Conservation (phyloP, 2,329 filamentous ascomycete species). For the Microcyclosporella mali region DNA sequence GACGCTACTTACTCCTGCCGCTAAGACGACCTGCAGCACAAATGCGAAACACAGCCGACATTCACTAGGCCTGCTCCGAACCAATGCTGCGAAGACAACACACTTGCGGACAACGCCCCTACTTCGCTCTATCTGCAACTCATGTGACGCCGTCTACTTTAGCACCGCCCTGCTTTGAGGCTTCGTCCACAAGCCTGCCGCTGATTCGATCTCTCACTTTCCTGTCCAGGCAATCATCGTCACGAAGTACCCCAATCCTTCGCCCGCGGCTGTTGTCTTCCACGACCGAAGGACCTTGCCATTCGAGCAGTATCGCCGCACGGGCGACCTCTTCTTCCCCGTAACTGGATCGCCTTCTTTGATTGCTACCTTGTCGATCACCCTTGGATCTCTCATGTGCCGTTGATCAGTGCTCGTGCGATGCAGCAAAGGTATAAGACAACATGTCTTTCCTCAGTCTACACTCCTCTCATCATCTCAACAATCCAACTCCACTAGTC, state of each 20-base stretch:
- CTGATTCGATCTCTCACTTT: slow-evolving; percentile 5
- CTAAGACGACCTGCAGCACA: slow-evolving; percentile 1
- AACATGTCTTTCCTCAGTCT: neutral
- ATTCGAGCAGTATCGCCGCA: slow-evolving; percentile 17
- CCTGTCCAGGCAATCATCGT: slow-evolving; percentile 14
- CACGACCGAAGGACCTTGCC: slow-evolving; percentile 3
- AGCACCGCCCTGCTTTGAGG: neutral
- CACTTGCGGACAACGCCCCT: neutral
- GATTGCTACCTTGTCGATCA: slow-evolving; percentile 22
- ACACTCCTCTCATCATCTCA: neutral
- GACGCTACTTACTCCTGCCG: neutral
- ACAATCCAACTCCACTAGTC: slow-evolving; percentile 4
- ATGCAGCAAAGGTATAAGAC: slow-evolving; percentile 10
- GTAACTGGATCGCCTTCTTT: slow-evolving; percentile 18
- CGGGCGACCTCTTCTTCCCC: slow-evolving; percentile 6
- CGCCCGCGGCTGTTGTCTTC: slow-evolving; percentile 1
- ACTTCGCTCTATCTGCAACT: neutral
- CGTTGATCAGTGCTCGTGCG: no score
- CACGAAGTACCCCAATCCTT: neutral
- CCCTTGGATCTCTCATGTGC: neutral
- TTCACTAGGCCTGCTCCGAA: slow-evolving; percentile 3
- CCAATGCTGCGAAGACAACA: slow-evolving; percentile 9
- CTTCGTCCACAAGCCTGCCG: neutral
- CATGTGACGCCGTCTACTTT: neutral
- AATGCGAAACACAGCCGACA: slow-evolving; percentile 13